Conservation (phyloP, 164 flowering plant species). For the Chimonanthus praecox region DNA sequence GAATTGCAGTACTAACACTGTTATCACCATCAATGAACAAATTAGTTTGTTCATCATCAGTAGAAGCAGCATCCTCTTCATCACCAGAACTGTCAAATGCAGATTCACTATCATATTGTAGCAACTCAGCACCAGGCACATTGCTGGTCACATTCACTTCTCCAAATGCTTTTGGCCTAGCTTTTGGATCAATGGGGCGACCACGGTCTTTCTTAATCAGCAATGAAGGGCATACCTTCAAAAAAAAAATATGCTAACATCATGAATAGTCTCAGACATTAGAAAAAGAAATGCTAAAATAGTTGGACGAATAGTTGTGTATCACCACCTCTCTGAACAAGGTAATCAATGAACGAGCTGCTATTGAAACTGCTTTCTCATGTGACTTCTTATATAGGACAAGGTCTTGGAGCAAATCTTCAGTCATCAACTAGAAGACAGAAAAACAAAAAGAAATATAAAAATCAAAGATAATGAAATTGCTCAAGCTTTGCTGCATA, state of each 20-base stretch:
- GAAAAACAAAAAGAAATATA: neutral
- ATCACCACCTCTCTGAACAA: slow-evolving; percentile 74
- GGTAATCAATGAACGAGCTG: slow-evolving; percentile 76
- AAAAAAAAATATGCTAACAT: slow-evolving; percentile 7
- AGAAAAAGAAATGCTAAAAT: neutral
- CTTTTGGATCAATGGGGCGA: slow-evolving; percentile 70
- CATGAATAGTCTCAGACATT: neutral
- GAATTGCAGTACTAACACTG: neutral
- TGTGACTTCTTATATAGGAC: slow-evolving; percentile 79
- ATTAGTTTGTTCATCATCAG: slow-evolving; percentile 22
- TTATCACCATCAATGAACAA: neutral
- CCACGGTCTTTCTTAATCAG: slow-evolving; percentile 90
- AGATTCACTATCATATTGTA: slow-evolving; percentile 31
- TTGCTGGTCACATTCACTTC: slow-evolving; percentile 51
- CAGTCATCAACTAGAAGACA: slow-evolving; percentile 70
- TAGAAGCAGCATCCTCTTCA: slow-evolving; percentile 18
- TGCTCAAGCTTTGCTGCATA: neutral
- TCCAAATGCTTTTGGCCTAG: slow-evolving; percentile 86
- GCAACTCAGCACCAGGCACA: slow-evolving; percentile 74
- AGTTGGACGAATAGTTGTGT: neutral
- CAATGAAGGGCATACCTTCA: slow-evolving; percentile 79
- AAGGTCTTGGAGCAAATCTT: slow-evolving; percentile 96
- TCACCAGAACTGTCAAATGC: slow-evolving; percentile 17
- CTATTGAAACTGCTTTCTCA: slow-evolving; percentile 81
- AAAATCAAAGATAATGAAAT: neutral